Percentiles rank a stretch among this genome's conserved stretches.
These are phyloP conservation scores for Scenedesmus sp. DNA, from an alignment of 163 green algal genomes.

Conservation along the genomic window DNA sequence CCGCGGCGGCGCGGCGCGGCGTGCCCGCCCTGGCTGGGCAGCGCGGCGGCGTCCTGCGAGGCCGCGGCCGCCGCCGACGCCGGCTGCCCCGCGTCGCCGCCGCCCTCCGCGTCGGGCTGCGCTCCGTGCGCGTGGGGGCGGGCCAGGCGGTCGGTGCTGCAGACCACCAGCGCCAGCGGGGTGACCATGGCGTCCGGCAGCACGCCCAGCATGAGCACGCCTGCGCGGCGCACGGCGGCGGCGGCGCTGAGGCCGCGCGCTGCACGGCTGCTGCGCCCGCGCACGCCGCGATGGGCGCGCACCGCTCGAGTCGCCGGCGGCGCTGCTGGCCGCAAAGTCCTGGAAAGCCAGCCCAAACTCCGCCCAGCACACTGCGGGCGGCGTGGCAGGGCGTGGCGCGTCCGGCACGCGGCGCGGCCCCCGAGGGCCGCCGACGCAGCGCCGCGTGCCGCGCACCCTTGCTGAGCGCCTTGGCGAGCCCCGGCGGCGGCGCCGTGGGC, in stretches of 20 bases:
- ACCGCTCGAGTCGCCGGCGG: too few relatives aligned
- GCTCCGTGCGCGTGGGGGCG: too few relatives aligned
- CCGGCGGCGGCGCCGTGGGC: slow-evolving; percentile 2
- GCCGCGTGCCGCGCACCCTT: too few relatives aligned
- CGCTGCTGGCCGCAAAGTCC: slow-evolving; percentile 18
- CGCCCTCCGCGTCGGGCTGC: too few relatives aligned
- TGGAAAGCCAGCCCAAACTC: slow-evolving; percentile 33
- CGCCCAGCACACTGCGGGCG: slow-evolving; percentile 20
- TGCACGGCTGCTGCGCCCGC: too few relatives aligned
- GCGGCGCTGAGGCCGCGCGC: too few relatives aligned
- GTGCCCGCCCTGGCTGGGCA: neutral
- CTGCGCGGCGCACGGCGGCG: slow-evolving; percentile 8
- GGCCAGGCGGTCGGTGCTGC: neutral
- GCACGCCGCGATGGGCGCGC: too few relatives aligned
- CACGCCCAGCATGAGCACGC: slow-evolving; percentile 25
- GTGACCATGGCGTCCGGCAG: slow-evolving; percentile 28
- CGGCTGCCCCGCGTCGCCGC: neutral
- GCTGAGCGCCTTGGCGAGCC: slow-evolving; percentile 9
- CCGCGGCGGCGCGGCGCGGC: neutral
- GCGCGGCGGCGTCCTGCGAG: too few relatives aligned
- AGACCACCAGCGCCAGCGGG: slow-evolving; percentile 6
- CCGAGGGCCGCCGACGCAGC: too few relatives aligned
- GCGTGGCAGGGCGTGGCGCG: too few relatives aligned
- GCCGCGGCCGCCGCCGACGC: too few relatives aligned
- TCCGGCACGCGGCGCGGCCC: too few relatives aligned